Evolutionary conservation across 805 yeast species (phyloP).

Genomic region (Candida ponderosae): DNA sequence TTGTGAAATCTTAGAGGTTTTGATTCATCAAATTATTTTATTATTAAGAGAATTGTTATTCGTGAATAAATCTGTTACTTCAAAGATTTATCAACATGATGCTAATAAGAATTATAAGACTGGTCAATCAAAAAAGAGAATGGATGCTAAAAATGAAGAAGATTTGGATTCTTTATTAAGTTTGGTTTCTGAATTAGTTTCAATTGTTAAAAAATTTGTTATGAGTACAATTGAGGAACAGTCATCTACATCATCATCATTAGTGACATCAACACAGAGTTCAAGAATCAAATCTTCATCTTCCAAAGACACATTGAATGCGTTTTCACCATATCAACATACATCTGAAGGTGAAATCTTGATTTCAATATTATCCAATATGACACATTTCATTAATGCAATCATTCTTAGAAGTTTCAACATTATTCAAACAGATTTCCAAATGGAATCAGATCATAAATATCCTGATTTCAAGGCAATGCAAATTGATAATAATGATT

Average conservation of each 20-base stretch:
- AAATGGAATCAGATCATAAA: constrained; percentile 46
- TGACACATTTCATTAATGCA: constrained; percentile 45
- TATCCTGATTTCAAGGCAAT: constrained; percentile 59
- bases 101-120: constrained; percentile 10
- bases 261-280: too few relatives aligned
- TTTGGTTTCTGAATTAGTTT: constrained; percentile 56
- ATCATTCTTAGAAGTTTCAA: constrained; percentile 44
- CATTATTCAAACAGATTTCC: constrained; percentile 56
- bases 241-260: too few relatives aligned
- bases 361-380: constrained; percentile 50
- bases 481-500: constrained; percentile 50
- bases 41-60: constrained; percentile 55
- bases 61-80: constrained; percentile 38
- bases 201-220: constrained; percentile 56
- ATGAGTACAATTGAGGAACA: constrained; percentile 42
- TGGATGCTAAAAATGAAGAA: constrained; percentile 23
- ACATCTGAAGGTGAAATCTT: constrained; percentile 63
- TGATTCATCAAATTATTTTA: constrained; percentile 62
- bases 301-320: constrained; percentile 12
- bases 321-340: constrained; percentile 34
- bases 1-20: constrained; percentile 55
- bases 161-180: constrained; percentile 52
- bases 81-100: constrained; percentile 11
- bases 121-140: constrained; percentile 14
- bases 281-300: too few relatives aligned